Evolutionary conservation across 352 stramenopile genomes (phyloP).

Genomic region (Peronospora belbahrii): DNA sequence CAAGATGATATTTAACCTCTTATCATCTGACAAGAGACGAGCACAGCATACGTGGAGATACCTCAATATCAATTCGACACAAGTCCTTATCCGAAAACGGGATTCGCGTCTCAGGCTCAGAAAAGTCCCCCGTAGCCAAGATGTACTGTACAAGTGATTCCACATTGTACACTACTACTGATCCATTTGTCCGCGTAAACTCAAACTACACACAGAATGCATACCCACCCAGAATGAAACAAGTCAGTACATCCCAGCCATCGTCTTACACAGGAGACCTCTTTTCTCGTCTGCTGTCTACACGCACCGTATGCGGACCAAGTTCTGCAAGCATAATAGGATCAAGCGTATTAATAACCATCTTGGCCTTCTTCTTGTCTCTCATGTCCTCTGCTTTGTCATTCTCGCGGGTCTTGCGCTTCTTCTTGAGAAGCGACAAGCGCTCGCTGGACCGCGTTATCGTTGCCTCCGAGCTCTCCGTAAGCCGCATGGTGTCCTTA

Average conservation of each 20-base stretch:
- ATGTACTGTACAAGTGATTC: conserved; percentile 86
- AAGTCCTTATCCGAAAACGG: conserved; percentile 81
- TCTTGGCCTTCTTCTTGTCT: conserved; percentile 49
- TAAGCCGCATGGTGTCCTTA: conserved; percentile 10
- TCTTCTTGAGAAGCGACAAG: conserved; percentile 36
- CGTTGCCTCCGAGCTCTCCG: conserved; percentile 11
- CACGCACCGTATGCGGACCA: conserved; percentile 59
- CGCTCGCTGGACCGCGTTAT: conserved; percentile 50
- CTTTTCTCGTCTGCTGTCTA: background rate
- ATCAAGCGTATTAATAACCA: conserved; percentile 69
- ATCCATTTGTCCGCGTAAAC: conserved; percentile 76
- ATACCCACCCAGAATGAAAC: conserved; percentile 5
- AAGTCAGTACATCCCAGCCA: conserved; percentile 13
- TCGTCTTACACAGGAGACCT: no score
- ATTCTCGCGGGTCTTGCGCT: conserved; percentile 38
- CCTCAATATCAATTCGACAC: conserved; percentile 58
- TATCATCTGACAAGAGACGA: conserved; percentile 27
- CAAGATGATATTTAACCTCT: conserved; percentile 25
- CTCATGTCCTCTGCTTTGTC: conserved; percentile 10
- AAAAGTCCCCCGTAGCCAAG: conserved; percentile 82
- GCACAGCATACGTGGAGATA: conserved; percentile 25
- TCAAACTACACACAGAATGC: conserved; percentile 48
- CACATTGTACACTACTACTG: conserved; percentile 81
- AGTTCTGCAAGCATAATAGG: conserved; percentile 85
- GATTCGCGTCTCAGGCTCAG: conserved; percentile 82